Conservation (phyloP, 1,139 yeast species). For the Yamadazyma aaseri region DNA sequence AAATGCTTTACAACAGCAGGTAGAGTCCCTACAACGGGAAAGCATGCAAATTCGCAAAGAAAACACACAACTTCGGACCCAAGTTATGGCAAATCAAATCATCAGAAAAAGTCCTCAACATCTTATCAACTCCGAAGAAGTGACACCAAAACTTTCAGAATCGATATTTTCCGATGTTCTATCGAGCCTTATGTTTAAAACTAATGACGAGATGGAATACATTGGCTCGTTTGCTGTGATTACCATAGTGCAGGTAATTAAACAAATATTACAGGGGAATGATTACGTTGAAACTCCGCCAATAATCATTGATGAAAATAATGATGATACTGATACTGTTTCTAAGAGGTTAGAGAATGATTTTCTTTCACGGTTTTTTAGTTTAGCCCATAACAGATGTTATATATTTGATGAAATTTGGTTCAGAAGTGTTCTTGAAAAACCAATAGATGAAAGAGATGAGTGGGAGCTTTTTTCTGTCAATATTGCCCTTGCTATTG, state of each 20-base stretch:
- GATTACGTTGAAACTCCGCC: slow-evolving; percentile 6
- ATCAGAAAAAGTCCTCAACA: too few species aligned
- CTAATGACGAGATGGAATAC: slow-evolving; percentile 13
- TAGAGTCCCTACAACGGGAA: too few species aligned
- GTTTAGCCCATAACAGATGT: slow-evolving; percentile 16
- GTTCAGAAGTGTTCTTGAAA: slow-evolving; percentile 9
- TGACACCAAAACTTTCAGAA: slow-evolving; percentile 2
- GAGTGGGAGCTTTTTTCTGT: slow-evolving; percentile 14
- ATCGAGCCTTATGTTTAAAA: slow-evolving; percentile 11
- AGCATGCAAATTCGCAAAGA: background rate
- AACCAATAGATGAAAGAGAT: slow-evolving; percentile 2
- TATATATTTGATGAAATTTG: slow-evolving; percentile 14
- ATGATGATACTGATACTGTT: slow-evolving; percentile 5
- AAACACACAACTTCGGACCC: background rate
- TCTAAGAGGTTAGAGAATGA: slow-evolving; percentile 10
- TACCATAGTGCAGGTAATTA: slow-evolving; percentile 15
- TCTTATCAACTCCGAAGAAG: background rate
- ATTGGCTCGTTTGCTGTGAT: slow-evolving; percentile 18
- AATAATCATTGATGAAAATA: slow-evolving; percentile 8
- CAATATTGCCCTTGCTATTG: slow-evolving; percentile 16
- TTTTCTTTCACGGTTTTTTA: slow-evolving; percentile 14
- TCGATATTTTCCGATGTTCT: slow-evolving; percentile 12
- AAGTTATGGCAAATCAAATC: background rate
- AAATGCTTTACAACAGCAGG: too few species aligned
- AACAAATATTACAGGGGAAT: slow-evolving; percentile 9